phyloP scores from a whole-genome alignment of 2,329 filamentous ascomycete species.

The Ophiostoma pallidulum region DNA sequence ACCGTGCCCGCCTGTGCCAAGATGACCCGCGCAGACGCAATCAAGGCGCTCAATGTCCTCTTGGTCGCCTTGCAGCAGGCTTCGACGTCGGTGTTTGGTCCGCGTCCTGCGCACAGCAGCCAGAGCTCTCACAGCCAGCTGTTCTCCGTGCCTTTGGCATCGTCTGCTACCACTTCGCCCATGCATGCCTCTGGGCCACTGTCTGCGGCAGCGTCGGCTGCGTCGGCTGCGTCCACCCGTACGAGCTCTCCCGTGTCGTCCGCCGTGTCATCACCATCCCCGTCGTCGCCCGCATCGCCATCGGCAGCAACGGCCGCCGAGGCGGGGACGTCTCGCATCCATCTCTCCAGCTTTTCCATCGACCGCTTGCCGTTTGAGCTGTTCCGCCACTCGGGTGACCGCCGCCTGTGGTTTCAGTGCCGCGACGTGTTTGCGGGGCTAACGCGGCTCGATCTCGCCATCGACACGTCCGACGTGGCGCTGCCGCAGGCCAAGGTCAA shows the following conservation, averaged over 20 bases:
- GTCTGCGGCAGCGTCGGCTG: not conserved
- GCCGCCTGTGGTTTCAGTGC: conserved; percentile 33
- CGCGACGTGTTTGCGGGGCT: conserved; percentile 31
- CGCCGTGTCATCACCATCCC: conserved; percentile 6
- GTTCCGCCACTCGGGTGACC: conserved; percentile 28
- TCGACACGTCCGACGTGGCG: conserved; percentile 30
- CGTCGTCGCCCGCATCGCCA: conserved; percentile 3
- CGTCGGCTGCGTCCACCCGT: conserved; percentile 8
- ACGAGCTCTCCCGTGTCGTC: conserved; percentile 7
- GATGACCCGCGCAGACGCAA: conserved; percentile 28
- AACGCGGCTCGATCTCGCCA: conserved; percentile 29
- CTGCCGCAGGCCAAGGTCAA: conserved; percentile 30
- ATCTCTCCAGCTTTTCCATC: conserved; percentile 29
- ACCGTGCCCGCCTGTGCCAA: conserved; percentile 31
- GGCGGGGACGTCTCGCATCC: not conserved
- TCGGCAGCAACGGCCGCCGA: not conserved
- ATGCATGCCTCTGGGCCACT: not conserved
- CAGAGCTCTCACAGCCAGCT: not conserved
- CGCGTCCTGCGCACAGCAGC: not conserved
- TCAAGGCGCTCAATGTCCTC: conserved; percentile 24
- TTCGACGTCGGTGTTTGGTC: not conserved
- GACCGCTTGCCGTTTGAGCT: conserved; percentile 36
- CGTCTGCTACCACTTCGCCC: not conserved
- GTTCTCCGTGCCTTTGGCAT: not conserved
- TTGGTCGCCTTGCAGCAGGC: conserved; percentile 15